Evolutionary conservation across 1,139 yeast species (phyloP).

Genomic region (Starmera stellimalicola): DNA sequence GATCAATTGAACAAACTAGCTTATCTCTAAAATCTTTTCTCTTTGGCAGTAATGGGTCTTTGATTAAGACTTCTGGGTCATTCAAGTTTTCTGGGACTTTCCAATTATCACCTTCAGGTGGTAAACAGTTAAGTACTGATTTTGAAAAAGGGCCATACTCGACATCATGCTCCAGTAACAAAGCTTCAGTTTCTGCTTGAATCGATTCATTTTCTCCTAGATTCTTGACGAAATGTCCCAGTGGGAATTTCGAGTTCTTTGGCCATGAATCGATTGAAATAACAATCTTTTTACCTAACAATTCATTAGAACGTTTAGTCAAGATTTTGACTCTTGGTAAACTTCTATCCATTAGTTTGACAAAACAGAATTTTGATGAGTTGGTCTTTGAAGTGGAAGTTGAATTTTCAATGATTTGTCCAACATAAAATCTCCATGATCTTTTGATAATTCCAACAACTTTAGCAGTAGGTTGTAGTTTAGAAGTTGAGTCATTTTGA

Average conservation of each 20-base stretch:
- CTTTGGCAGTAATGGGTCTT: slow-evolving; percentile 49
- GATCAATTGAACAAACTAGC: slow-evolving; percentile 92
- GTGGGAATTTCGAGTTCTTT: slow-evolving; percentile 71
- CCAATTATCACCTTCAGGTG: slow-evolving; percentile 91
- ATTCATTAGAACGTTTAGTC: slow-evolving; percentile 77
- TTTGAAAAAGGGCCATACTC: slow-evolving; percentile 94
- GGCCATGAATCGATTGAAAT: slow-evolving; percentile 94
- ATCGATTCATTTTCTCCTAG: slow-evolving; percentile 87
- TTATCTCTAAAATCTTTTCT: slow-evolving; percentile 84
- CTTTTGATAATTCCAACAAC: slow-evolving; percentile 85
- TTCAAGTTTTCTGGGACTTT: slow-evolving; percentile 58
- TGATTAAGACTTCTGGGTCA: slow-evolving; percentile 33
- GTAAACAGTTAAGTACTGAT: slow-evolving; percentile 85
- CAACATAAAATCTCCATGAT: slow-evolving; percentile 95
- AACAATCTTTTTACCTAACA: slow-evolving; percentile 81
- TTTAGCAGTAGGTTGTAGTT: slow-evolving; percentile 81
- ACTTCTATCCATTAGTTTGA: slow-evolving; percentile 79
- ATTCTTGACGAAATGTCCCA: slow-evolving; percentile 88
- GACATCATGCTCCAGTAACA: slow-evolving; percentile 88
- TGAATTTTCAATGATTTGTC: slow-evolving; percentile 81
- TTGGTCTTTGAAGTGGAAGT: slow-evolving; percentile 40
- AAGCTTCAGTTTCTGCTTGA: slow-evolving; percentile 94
- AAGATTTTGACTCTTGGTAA: slow-evolving; percentile 81
- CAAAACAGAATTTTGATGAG: slow-evolving; percentile 73
- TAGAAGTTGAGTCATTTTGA: slow-evolving; percentile 38